Conservation (phyloP, 305 asterid species). For the Solanum hybrid region DNA sequence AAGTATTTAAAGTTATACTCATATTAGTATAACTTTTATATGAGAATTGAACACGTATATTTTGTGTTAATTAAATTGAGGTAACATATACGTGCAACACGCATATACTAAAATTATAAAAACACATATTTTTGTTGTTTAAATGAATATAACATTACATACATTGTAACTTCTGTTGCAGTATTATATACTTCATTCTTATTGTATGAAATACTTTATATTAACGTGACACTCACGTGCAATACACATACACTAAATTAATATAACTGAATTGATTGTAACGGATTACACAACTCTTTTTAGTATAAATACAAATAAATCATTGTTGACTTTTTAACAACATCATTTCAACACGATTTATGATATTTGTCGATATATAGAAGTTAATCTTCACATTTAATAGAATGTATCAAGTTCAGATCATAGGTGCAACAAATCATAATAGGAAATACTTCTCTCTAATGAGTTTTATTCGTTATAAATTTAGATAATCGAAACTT, state of each 20-base stretch:
- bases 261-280: neutral
- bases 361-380: neutral
- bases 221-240: neutral
- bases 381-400: neutral
- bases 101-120: neutral
- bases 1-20: neutral
- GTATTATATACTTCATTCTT: neutral
- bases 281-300: neutral
- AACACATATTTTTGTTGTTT: neutral
- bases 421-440: neutral
- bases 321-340: too few relatives aligned
- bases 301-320: neutral
- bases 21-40: neutral
- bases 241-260: neutral
- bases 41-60: neutral
- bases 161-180: neutral
- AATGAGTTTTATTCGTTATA: neutral
- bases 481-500: neutral
- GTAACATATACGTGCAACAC: neutral
- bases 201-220: neutral
- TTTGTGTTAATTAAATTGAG: neutral
- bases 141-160: neutral
- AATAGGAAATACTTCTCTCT: neutral
- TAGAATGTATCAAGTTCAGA: neutral
- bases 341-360: neutral